These are phyloP conservation scores for Henckelia pumila DNA, from an alignment of 257 asterid species.

Conservation along the genomic window DNA sequence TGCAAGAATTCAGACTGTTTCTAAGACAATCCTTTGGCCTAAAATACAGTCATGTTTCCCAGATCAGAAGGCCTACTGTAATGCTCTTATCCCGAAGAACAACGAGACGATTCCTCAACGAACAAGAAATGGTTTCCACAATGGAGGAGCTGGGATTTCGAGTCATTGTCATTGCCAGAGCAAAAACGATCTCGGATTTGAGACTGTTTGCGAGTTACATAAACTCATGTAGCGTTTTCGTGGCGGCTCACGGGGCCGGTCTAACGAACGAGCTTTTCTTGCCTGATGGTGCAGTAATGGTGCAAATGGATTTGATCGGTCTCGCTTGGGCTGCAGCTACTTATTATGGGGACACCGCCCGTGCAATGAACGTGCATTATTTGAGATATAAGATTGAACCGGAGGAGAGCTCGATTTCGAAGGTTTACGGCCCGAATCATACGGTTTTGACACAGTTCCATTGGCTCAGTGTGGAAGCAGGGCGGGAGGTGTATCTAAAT, in stretches of 20 bases:
- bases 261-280: slow-evolving; percentile 76
- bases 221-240: slow-evolving; percentile 69
- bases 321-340: slow-evolving; percentile 81
- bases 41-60: slow-evolving; percentile 31
- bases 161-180: slow-evolving; percentile 48
- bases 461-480: slow-evolving; percentile 25
- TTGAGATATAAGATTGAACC: slow-evolving; percentile 69
- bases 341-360: slow-evolving; percentile 62
- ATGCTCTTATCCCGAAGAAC: slow-evolving; percentile 56
- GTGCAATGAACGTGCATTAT: slow-evolving; percentile 57
- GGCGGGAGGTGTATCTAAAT: slow-evolving; percentile 65
- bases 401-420: slow-evolving; percentile 68
- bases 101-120: slow-evolving; percentile 61
- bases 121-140: slow-evolving; percentile 46
- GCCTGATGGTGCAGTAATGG: slow-evolving; percentile 65
- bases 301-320: slow-evolving; percentile 77
- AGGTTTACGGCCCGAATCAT: slow-evolving; percentile 47
- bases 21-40: slow-evolving; percentile 35
- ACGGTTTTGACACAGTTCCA: slow-evolving; percentile 51
- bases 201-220: slow-evolving; percentile 47
- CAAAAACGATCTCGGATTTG: slow-evolving; percentile 54
- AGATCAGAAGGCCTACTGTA: slow-evolving; percentile 51
- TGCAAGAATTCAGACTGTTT: slow-evolving; percentile 30
- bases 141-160: slow-evolving; percentile 60
- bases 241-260: slow-evolving; percentile 95